Evolutionary conservation across 1,284 basidiomycete species (phyloP).

Genomic region (Tilletia indica): DNA sequence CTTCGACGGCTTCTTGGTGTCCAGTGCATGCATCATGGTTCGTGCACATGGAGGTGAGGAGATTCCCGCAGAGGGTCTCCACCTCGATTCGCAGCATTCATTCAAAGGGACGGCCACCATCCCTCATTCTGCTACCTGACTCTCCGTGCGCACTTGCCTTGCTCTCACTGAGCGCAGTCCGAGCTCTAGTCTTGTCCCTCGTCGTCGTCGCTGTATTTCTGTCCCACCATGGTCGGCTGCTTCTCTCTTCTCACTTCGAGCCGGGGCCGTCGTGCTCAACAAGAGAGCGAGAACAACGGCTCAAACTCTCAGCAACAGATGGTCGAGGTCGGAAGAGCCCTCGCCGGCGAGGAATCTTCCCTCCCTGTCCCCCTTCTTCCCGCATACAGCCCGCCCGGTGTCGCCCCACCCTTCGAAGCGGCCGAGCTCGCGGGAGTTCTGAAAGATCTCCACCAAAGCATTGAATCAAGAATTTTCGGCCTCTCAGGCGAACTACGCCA

Average conservation of each 20-base stretch:
- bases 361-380: background rate
- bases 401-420: background rate
- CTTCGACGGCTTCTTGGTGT: background rate
- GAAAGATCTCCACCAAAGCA: conserved; percentile 30
- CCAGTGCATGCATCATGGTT: conserved; percentile 43
- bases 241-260: background rate
- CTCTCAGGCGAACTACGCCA: conserved; percentile 48
- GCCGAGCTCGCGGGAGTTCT: conserved; percentile 7
- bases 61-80: too few species aligned
- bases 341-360: background rate
- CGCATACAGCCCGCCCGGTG: conserved; percentile 10
- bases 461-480: conserved; percentile 36
- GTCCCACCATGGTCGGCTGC: conserved; percentile 4
- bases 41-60: too few species aligned
- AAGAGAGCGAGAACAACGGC: background rate
- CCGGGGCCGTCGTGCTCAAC: background rate
- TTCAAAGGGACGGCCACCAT: too few species aligned
- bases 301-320: background rate
- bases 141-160: background rate
- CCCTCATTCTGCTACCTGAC: background rate
- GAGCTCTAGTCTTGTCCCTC: background rate
- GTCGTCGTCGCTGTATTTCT: background rate
- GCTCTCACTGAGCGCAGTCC: background rate
- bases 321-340: background rate
- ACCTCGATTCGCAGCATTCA: too few species aligned